Base-by-base conservation (phyloP, 352 stramenopile genomes). In the Pythium rishiriense region DNA sequence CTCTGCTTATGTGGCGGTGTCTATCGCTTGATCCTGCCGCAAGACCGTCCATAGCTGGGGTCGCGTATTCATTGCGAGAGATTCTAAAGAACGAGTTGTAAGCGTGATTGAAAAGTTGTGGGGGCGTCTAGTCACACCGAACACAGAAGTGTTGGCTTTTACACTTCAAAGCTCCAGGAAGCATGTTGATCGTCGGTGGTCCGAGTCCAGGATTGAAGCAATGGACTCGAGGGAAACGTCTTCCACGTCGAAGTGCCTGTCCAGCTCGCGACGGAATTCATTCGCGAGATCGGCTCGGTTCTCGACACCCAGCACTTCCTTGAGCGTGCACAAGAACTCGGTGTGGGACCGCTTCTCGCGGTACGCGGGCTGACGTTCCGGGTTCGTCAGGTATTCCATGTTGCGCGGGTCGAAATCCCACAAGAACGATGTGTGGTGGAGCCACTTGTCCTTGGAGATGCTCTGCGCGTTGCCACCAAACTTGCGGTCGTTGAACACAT, bases 391-490 rank as follows among this genome's bases (percentile, higher is more conserved):
- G 56, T 98, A 98, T 61, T 91, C 75, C 97, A 99, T 99, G 68
- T 98, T 97, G 3, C 65, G 69, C 11, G 88, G 70, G 53, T 98
- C 74, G 64, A 96, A 99, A 71, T 98, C 93, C 93, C 94, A 99
- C 15, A 99, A 70, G 74, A 99, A 99, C 54, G 90, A 98, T 22
- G 97, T 99, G 76, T 99, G 97, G 72, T 99, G 97, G 24, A 99
- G 72, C 90, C 92, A 99, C 15, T 96, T 93, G 52, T 88, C 84
- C 68, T 94, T 97, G 6, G 85, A 90, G 62, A 99, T 98, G 65
- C 85, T 94, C 72, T 99, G 97, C 17, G 97, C 97, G 74, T 99
- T 99, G 39, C 97, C 97, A 17, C 86, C 97, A 65, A 98, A 97
- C 82, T 99, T 99, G 33, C 83, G 81, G 59, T 97, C 74, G 25